These are phyloP conservation scores for Cryphonectria nitschkei DNA, from an alignment of 2,329 filamentous ascomycete species.

Conservation along the genomic window DNA sequence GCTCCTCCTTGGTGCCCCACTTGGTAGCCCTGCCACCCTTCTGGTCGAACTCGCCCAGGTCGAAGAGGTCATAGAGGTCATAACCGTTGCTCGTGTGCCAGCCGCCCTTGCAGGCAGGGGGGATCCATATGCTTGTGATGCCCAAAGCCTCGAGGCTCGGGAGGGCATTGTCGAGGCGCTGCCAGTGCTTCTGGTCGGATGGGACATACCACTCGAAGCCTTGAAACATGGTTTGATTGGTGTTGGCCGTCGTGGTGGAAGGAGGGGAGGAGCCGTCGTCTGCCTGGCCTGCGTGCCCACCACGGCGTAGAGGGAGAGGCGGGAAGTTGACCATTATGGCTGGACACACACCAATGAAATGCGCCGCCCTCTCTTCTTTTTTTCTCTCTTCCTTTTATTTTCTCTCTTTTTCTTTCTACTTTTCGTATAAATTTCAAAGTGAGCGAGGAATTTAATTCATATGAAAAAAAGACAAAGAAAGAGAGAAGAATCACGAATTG, in stretches of 20 bases:
- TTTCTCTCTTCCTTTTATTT: neutral
- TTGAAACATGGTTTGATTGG: conserved; percentile 63
- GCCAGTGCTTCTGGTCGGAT: conserved; percentile 63
- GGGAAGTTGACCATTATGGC: neutral
- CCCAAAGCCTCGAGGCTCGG: conserved; percentile 61
- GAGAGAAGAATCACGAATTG: too few species aligned
- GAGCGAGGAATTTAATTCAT: too few species aligned
- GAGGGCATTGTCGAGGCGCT: conserved; percentile 56
- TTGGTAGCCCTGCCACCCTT: conserved; percentile 67
- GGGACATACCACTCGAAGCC: conserved; percentile 75
- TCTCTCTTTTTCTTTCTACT: too few species aligned
- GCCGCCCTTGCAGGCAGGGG: conserved; percentile 71
- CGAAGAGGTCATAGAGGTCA: conserved; percentile 69
- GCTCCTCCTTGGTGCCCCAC: conserved; percentile 68
- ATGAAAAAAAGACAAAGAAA: too few species aligned
- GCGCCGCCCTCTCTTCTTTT: neutral
- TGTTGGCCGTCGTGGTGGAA: neutral
- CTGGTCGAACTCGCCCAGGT: conserved; percentile 73
- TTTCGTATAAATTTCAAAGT: too few species aligned
- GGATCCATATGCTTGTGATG: conserved; percentile 68
- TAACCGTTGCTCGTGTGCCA: conserved; percentile 67
- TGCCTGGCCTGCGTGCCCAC: neutral
- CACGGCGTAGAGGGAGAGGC: neutral
- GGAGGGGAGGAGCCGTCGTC: neutral
- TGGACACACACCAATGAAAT: neutral